Percentiles rank a stretch among this genome's conserved stretches.
phyloP scores from a whole-genome alignment of 768 basidiomycete species.

The Pulveroboletus ravenelii region DNA sequence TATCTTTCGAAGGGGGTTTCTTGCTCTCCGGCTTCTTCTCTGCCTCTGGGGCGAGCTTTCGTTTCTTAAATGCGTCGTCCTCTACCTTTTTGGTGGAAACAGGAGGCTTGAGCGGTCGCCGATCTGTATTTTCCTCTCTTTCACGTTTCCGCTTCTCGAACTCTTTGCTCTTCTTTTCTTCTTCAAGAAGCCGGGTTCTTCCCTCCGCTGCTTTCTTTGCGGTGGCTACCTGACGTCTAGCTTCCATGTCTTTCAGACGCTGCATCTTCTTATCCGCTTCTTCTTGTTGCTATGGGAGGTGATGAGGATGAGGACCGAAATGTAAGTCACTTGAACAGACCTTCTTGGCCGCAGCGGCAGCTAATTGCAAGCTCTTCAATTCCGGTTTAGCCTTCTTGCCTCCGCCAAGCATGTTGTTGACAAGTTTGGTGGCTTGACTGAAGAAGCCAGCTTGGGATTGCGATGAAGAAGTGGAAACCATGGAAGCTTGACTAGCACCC shows the following conservation, averaged over 20 bases:
- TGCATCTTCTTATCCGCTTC: slow-evolving; percentile 75
- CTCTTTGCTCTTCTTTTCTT: slow-evolving; percentile 69
- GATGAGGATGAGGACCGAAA: slow-evolving; percentile 3
- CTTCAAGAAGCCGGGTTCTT: slow-evolving; percentile 54
- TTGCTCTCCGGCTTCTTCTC: slow-evolving; percentile 57
- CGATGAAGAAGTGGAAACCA: slow-evolving; percentile 39
- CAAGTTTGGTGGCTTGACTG: slow-evolving; percentile 63
- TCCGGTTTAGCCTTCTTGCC: slow-evolving; percentile 71
- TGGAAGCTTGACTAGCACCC: slow-evolving; percentile 54
- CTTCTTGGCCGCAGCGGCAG: slow-evolving; percentile 84
- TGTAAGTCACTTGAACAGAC: slow-evolving; percentile 36
- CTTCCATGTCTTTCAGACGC: slow-evolving; percentile 77
- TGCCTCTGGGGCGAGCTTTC: slow-evolving; percentile 49
- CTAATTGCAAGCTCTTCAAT: slow-evolving; percentile 77
- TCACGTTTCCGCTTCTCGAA: slow-evolving; percentile 77
- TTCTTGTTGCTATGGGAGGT: slow-evolving; percentile 70
- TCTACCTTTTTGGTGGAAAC: slow-evolving; percentile 60
- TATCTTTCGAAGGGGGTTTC: slow-evolving; percentile 59
- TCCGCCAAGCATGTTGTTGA: slow-evolving; percentile 61
- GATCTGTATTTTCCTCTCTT: slow-evolving; percentile 71
- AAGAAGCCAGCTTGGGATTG: slow-evolving; percentile 58
- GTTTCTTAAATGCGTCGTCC: slow-evolving; percentile 69
- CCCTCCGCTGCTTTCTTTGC: slow-evolving; percentile 81
- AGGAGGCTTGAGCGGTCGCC: slow-evolving; percentile 51
- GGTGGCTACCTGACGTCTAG: slow-evolving; percentile 62